Conservation (phyloP, 2,329 filamentous ascomycete species). For the Chaetothyriales sp. region DNA sequence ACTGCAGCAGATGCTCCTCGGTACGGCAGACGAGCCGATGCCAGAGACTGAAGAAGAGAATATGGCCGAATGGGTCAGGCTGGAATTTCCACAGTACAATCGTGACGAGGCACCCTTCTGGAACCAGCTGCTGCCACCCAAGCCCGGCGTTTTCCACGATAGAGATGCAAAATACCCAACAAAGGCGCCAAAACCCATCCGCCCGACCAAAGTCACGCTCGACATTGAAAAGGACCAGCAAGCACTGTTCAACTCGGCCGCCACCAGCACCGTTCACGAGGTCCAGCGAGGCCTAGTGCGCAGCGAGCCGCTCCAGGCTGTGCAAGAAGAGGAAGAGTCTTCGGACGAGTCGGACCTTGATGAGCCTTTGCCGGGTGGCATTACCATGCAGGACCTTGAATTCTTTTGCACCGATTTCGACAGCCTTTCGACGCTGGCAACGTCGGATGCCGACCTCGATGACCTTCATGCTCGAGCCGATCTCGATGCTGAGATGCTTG, state of each 20-base stretch:
- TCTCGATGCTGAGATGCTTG: constrained; percentile 46
- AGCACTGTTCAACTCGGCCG: constrained; percentile 63
- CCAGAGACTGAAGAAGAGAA: constrained; percentile 13
- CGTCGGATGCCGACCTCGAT: constrained; percentile 21
- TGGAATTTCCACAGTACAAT: constrained; percentile 70
- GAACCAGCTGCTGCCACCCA: constrained; percentile 68
- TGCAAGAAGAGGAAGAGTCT: constrained; percentile 36
- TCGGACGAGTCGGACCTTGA: constrained; percentile 45
- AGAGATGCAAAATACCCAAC: constrained; percentile 65
- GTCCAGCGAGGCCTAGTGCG: constrained; percentile 3
- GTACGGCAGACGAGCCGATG: constrained; percentile 25
- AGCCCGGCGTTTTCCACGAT: constrained; percentile 47
- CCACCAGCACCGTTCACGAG: constrained; percentile 5
- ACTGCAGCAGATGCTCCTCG: constrained; percentile 34
- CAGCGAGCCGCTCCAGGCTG: constrained; percentile 16
- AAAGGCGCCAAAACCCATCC: constrained; percentile 67
- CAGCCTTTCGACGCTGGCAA: constrained; percentile 41
- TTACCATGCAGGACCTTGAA: constrained; percentile 66
- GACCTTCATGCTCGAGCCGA: constrained; percentile 20
- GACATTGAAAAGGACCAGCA: constrained; percentile 80
- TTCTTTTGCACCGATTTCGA: constrained; percentile 83
- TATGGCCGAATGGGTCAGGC: constrained; percentile 32
- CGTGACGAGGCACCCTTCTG: constrained; percentile 63
- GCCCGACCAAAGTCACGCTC: constrained; percentile 75
- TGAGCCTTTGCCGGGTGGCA: constrained; percentile 51